phyloP scores from a whole-genome alignment of 192 early-diverging fungal genomes.

The Diversispora eburnea region DNA sequence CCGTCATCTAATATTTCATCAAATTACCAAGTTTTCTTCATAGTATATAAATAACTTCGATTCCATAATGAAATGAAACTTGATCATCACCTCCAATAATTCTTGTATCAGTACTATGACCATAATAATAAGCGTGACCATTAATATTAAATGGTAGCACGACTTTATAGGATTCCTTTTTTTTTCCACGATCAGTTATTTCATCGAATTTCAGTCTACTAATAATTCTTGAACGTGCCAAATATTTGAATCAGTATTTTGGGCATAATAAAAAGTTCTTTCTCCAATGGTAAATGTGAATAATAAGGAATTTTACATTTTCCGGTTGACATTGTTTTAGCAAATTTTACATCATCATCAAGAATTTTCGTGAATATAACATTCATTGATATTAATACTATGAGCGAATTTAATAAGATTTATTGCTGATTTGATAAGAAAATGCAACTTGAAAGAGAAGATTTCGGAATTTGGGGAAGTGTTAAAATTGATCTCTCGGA shows the following conservation, averaged over 20 bases:
- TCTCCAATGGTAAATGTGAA: neutral
- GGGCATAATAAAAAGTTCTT: conserved; percentile 2
- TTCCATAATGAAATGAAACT: neutral
- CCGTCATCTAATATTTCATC: neutral
- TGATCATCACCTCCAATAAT: neutral
- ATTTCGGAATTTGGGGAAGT: neutral
- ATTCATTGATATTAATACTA: neutral
- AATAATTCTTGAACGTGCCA: conserved; percentile 5
- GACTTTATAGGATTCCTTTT: neutral
- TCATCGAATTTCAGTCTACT: neutral
- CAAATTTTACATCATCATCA: neutral
- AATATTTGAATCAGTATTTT: neutral
- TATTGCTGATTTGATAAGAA: conserved; percentile 4
- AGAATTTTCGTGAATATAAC: conserved; percentile 12
- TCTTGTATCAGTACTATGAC: conserved; percentile 4
- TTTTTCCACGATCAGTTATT: neutral
- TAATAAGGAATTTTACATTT: neutral
- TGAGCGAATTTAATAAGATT: conserved; percentile 2
- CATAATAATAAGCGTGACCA: neutral
- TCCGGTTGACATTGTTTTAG: neutral
- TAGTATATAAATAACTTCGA: neutral
- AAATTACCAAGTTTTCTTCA: neutral
- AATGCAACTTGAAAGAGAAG: neutral
- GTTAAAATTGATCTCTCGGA: neutral
- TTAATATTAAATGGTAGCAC: neutral